These are phyloP conservation scores for Cardamine occulta DNA, from an alignment of 345 rosid species.

Conservation along the genomic window DNA sequence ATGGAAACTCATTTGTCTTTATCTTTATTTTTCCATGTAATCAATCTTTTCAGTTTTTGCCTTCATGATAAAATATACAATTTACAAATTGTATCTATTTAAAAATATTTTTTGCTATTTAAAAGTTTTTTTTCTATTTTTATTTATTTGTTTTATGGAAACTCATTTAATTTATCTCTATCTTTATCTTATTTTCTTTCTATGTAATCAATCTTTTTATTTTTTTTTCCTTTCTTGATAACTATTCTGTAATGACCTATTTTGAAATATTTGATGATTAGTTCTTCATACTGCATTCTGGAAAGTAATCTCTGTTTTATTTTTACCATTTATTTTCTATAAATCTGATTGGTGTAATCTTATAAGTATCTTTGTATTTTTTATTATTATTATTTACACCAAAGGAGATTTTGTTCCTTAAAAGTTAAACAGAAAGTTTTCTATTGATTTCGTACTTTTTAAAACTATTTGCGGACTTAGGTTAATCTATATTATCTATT, in stretches of 20 bases:
- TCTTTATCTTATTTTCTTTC: background rate
- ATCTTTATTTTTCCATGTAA: background rate
- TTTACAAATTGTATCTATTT: background rate
- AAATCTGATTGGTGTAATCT: background rate
- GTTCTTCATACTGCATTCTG: background rate
- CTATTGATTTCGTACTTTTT: background rate
- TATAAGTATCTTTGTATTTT: too few relatives aligned
- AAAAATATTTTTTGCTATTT: background rate
- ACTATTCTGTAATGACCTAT: background rate
- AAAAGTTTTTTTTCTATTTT: background rate
- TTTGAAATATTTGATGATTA: background rate
- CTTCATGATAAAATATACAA: background rate
- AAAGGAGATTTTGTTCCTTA: too few relatives aligned
- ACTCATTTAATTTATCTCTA: background rate
- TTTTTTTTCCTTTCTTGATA: background rate
- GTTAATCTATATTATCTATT: background rate
- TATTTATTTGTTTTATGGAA: background rate
- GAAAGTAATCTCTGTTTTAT: background rate
- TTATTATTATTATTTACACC: background rate
- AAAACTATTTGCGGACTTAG: background rate
- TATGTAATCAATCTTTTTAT: background rate
- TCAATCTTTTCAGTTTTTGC: background rate
- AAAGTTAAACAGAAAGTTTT: background rate
- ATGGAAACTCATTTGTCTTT: background rate
- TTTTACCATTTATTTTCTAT: background rate